Evolutionary conservation across 2,329 filamentous ascomycete species (phyloP), one percentile per base, ranked within the genome.

Genomic region (Colletotrichum sp.): DNA sequence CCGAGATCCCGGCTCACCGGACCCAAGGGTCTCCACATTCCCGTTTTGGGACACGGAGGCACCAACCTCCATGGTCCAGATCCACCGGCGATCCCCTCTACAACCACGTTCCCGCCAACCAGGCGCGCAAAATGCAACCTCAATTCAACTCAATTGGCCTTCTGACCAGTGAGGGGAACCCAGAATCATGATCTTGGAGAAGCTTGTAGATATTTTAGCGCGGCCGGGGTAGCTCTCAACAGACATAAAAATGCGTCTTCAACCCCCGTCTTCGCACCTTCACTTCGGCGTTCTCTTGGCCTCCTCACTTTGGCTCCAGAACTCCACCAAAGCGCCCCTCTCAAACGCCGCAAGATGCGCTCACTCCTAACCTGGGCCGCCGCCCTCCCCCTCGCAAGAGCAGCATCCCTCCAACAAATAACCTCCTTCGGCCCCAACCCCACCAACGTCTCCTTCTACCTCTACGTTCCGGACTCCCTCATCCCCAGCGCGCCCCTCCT

Each of bases 371-470:
- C 56, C 24, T 62, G 55, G 55, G 62, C 65, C 16, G 34, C 58
- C 18, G 28, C 65, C 70, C 70, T 76, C 9, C 66, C 61, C n/a
- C 65, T 75, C 6, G 65, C 55, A 24, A 56, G 67, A 15, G 76
- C 76, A 15, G 75, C 71, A 28, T 55, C 71, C 28, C 75, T 75
- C 52, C 64, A 77, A 18, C 70, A 77, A 6, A 70, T 72, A 55
- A 72, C 71, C 70, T 43, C 74, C 72, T 83, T 87, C 77, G 83
- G 83, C 16, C 84, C 88, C 30, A 90, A 90, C 70, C 89, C 90
- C 1, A 87, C 85, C 21, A 87, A 88, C 34, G 88, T 88, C 6
- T 83, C 83, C 18, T 90, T 91, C 82, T 90, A 88, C 83, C 88
- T 91, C 73, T 87, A 87, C 80, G 85, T 88, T 7, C 87, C 87